These are phyloP conservation scores for Beauveria sp. DNA, from an alignment of 2,329 filamentous ascomycete species.

Conservation along the genomic window DNA sequence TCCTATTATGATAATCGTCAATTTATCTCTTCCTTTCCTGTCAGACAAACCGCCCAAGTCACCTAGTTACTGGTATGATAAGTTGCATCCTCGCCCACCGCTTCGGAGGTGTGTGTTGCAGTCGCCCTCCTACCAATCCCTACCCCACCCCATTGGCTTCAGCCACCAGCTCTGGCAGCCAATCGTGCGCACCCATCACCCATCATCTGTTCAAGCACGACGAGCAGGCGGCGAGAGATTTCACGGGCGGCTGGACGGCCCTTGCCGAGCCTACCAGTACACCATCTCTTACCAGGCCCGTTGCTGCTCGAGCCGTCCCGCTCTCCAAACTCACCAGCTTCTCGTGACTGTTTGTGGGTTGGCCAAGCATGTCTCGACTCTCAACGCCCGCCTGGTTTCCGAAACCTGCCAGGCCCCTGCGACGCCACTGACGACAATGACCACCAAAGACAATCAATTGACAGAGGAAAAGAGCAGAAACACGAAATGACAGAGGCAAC, in stretches of 20 bases:
- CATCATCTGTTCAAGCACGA: background rate
- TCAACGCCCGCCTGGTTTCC: background rate
- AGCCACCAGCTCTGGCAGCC: background rate
- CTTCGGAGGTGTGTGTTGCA: background rate
- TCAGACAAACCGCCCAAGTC: no score
- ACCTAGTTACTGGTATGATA: no score
- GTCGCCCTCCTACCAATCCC: constrained; percentile 2
- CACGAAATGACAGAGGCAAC: background rate
- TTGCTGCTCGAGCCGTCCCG: constrained; percentile 2
- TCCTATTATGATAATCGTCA: background rate
- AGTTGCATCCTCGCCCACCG: background rate
- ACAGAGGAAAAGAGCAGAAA: background rate
- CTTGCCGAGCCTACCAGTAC: background rate
- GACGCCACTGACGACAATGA: background rate
- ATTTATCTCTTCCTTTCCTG: background rate
- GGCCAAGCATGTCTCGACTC: constrained; percentile 6
- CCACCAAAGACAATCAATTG: background rate
- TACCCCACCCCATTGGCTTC: background rate
- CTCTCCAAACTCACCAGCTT: background rate
- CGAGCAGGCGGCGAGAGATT: background rate
- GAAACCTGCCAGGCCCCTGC: background rate
- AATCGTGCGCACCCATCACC: background rate
- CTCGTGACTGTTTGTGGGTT: background rate
- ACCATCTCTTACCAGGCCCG: background rate
- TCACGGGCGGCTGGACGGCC: background rate